phyloP scores from a whole-genome alignment of 148 eudicot genomes.

The Pouteria glomerata region DNA sequence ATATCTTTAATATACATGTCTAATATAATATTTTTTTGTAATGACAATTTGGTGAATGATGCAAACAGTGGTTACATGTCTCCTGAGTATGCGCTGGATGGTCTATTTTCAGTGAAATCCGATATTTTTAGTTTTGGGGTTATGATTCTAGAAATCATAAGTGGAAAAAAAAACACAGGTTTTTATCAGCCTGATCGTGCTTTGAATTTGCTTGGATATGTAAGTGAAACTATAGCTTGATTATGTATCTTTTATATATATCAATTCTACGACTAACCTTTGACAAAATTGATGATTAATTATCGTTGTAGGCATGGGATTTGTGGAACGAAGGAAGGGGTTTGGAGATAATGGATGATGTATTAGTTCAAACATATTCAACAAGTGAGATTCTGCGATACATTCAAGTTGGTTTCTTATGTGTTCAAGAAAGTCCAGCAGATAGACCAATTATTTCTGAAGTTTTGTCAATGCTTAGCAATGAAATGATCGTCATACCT shows the following conservation, averaged over 20 bases:
- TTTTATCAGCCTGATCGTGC: neutral
- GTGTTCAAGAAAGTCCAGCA: conserved; percentile 5
- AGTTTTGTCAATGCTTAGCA: conserved; percentile 6
- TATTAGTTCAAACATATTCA: neutral
- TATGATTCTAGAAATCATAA: neutral
- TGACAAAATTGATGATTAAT: too few species aligned
- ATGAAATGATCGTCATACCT: neutral
- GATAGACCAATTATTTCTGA: too few species aligned
- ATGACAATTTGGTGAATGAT: neutral
- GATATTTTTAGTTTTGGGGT: conserved; percentile 10
- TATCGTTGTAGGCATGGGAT: neutral
- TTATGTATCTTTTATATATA: neutral
- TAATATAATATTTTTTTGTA: too few species aligned
- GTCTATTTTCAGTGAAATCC: neutral
- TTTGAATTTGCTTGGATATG: neutral
- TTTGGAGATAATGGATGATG: neutral
- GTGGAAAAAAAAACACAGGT: conserved; percentile 9
- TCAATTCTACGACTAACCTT: neutral
- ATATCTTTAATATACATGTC: neutral
- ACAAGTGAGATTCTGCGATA: neutral
- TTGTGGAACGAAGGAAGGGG: conserved; percentile 6
- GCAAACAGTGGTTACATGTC: neutral
- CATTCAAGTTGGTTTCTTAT: conserved; percentile 9
- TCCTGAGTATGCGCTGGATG: neutral
- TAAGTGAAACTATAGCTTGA: neutral